Conservation (phyloP, 306 rosid genomes). For the Quercus suber region DNA sequence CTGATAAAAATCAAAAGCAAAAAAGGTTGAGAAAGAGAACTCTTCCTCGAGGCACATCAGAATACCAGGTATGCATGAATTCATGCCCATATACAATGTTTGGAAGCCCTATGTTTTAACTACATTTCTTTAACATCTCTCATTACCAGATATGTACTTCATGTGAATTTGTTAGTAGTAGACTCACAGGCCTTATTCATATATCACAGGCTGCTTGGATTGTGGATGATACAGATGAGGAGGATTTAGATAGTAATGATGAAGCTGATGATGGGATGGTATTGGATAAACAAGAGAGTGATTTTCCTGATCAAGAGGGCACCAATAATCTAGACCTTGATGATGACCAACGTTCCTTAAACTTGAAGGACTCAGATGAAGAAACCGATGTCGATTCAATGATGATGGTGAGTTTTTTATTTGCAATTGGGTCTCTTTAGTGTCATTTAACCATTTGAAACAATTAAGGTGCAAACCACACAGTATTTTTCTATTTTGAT, state of each 20-base stretch:
- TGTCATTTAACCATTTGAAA: neutral
- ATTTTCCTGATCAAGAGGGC: conserved; percentile 42
- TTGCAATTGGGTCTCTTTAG: neutral
- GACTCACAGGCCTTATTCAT: conserved; percentile 6
- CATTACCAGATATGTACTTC: conserved; percentile 4
- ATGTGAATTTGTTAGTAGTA: conserved; percentile 1
- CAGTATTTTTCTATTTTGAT: neutral
- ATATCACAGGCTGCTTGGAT: conserved; percentile 86
- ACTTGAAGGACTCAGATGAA: conserved; percentile 64
- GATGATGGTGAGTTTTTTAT: conserved; percentile 70
- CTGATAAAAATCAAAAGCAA: conserved; percentile 54
- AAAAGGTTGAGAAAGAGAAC: conserved; percentile 51
- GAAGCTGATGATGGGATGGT: conserved; percentile 70
- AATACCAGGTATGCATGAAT: conserved; percentile 66
- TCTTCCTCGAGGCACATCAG: conserved; percentile 89
- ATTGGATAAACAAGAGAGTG: conserved; percentile 51
- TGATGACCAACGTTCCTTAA: conserved; percentile 63
- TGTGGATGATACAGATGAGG: conserved; percentile 64
- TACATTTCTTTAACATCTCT: neutral
- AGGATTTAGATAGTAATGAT: conserved; percentile 41
- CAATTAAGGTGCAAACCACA: neutral
- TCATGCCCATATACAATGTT: conserved; percentile 9
- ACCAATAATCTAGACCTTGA: conserved; percentile 41
- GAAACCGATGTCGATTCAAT: conserved; percentile 82
- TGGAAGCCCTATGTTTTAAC: neutral